Evolutionary conservation across 768 basidiomycete genomes (phyloP).

Genomic region (Neoboletus magnificus): DNA sequence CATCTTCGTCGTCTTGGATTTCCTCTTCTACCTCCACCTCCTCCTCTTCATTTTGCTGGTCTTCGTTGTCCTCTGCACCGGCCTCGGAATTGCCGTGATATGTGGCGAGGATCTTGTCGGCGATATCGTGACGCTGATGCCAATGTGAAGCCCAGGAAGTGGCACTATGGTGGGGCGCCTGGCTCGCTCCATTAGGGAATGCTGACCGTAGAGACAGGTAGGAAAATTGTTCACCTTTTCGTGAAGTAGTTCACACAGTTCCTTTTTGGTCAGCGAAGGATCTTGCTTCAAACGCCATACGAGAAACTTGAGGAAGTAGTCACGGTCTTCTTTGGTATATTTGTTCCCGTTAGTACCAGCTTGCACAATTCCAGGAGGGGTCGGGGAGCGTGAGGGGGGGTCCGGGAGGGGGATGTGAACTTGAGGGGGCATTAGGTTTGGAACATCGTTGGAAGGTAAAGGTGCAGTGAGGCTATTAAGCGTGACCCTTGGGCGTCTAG

Average conservation of each 20-base stretch:
- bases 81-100: constrained; percentile 33
- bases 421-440: constrained; percentile 59
- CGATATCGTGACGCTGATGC: constrained; percentile 61
- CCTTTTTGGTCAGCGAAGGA: constrained; percentile 48
- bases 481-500: constrained; percentile 38
- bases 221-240: constrained; percentile 42
- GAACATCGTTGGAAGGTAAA: constrained; percentile 29
- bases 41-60: constrained; percentile 37
- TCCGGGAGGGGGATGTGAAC: constrained; percentile 56
- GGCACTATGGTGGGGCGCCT: constrained; percentile 68
- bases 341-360: constrained; percentile 49
- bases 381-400: constrained; percentile 68
- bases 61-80: constrained; percentile 33
- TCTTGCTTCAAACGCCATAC: constrained; percentile 58
- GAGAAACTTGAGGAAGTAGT: constrained; percentile 65
- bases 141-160: constrained; percentile 68
- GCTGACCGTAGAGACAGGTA: background rate
- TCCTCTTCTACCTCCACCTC: constrained; percentile 26
- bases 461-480: constrained; percentile 60
- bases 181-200: constrained; percentile 9
- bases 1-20: constrained; percentile 17
- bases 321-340: constrained; percentile 64
- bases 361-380: constrained; percentile 54
- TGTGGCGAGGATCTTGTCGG: constrained; percentile 54
- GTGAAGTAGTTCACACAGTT: constrained; percentile 52